These are phyloP conservation scores for Pythium phragmitis DNA, from an alignment of 352 stramenopile species.

Conservation along the genomic window DNA sequence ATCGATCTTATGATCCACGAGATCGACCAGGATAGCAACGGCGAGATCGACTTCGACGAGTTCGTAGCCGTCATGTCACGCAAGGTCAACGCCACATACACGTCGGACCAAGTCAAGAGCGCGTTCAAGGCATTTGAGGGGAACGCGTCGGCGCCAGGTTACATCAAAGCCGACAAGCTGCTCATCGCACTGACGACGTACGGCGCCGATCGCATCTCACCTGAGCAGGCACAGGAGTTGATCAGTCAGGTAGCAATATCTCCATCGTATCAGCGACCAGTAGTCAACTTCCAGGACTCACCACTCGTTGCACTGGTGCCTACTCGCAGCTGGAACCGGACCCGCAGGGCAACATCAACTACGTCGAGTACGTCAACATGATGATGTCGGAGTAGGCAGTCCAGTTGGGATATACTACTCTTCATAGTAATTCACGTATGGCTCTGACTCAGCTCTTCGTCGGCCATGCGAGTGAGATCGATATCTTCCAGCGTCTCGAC, in stretches of 20 bases:
- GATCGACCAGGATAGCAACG: conserved; percentile 94
- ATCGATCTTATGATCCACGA: conserved; percentile 96
- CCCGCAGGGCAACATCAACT: conserved; percentile 92
- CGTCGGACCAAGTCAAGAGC: conserved; percentile 89
- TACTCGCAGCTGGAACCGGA: conserved; percentile 85
- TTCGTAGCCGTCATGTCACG: conserved; percentile 94
- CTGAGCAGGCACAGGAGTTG: conserved; percentile 90
- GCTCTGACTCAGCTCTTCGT: conserved; percentile 5
- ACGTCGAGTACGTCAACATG: conserved; percentile 94
- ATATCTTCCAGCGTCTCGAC: conserved; percentile 19
- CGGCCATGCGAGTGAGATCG: conserved; percentile 4
- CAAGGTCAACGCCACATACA: conserved; percentile 94
- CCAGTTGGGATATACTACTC: background rate
- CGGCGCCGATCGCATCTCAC: conserved; percentile 86
- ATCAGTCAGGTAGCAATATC: conserved; percentile 70
- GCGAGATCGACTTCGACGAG: conserved; percentile 95
- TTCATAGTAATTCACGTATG: conserved; percentile 10
- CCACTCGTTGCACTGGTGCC: background rate
- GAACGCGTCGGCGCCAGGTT: conserved; percentile 55
- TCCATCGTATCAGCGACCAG: background rate
- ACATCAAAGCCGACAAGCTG: conserved; percentile 86
- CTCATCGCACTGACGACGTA: conserved; percentile 88
- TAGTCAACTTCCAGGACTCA: background rate
- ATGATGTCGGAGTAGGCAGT: conserved; percentile 87
- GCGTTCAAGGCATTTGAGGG: conserved; percentile 86